Conservation (phyloP, 176 grass and related monocot species). For the Paspalum vaginatum region DNA sequence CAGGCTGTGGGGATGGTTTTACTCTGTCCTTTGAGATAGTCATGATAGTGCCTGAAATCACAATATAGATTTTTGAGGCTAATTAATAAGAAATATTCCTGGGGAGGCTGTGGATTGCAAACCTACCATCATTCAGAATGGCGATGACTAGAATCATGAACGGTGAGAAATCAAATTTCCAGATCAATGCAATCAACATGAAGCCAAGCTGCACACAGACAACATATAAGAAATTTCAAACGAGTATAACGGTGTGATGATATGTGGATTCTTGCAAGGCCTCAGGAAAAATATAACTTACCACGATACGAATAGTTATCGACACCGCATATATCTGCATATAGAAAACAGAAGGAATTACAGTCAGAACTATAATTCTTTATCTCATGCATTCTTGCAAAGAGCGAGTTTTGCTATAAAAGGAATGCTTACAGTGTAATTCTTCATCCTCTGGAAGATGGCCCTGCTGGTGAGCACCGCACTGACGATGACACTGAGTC, state of each 20-base stretch:
- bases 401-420: not conserved
- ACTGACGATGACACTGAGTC: constrained; percentile 92
- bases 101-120: too few relatives aligned
- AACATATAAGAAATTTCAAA: not conserved
- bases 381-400: not conserved
- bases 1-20: constrained; percentile 78
- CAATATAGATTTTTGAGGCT: too few relatives aligned
- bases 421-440: constrained; percentile 72
- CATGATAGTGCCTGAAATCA: constrained; percentile 85
- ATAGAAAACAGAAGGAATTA: constrained; percentile 17
- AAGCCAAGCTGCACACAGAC: constrained; percentile 67
- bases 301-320: constrained; percentile 96
- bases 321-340: constrained; percentile 90
- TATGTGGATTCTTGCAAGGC: not conserved
- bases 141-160: constrained; percentile 97
- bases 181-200: constrained; percentile 86
- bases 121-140: constrained; percentile 91
- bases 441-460: constrained; percentile 99
- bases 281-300: constrained; percentile 42
- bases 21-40: constrained; percentile 94
- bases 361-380: not conserved
- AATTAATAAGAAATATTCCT: too few relatives aligned
- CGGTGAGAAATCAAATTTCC: constrained; percentile 97
- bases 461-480: constrained; percentile 89
- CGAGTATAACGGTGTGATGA: not conserved